These are phyloP conservation scores for Kodamaea neixiangensis DNA, from an alignment of 805 yeast genomes.

Conservation along the genomic window DNA sequence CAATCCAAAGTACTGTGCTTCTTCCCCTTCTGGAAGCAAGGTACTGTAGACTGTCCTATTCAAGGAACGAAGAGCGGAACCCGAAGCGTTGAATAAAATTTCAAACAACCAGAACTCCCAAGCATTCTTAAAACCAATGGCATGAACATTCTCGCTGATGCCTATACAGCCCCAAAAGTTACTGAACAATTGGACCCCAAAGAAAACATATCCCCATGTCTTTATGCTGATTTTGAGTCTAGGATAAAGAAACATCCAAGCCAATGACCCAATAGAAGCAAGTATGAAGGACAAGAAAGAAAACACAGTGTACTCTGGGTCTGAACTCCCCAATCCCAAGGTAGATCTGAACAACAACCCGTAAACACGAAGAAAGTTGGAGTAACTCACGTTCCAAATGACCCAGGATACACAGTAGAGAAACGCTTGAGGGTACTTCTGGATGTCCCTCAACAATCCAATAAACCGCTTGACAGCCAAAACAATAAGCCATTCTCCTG, in stretches of 20 bases:
- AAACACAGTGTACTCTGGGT: conserved; percentile 41
- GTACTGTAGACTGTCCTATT: conserved; percentile 40
- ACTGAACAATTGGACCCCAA: conserved; percentile 29
- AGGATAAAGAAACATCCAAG: conserved; percentile 40
- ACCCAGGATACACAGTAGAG: conserved; percentile 42
- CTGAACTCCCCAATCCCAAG: conserved; percentile 38
- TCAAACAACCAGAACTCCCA: conserved; percentile 48
- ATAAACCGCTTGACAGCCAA: conserved; percentile 29
- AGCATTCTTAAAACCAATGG: conserved; percentile 41
- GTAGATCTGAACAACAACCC: conserved; percentile 40
- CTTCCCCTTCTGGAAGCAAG: conserved; percentile 42
- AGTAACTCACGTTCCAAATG: conserved; percentile 39
- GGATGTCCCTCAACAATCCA: conserved; percentile 23
- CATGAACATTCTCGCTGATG: conserved; percentile 19
- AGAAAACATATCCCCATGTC: conserved; percentile 37
- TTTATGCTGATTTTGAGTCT: conserved; percentile 25
- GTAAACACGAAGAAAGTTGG: conserved; percentile 37
- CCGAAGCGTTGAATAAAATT: conserved; percentile 33
- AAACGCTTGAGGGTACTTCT: conserved; percentile 35
- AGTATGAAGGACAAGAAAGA: conserved; percentile 37
- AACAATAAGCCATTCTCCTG: conserved; percentile 24
- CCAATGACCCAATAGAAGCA: conserved; percentile 35
- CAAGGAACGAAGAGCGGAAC: conserved; percentile 38
- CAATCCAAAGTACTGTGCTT: conserved; percentile 45
- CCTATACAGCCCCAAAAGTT: conserved; percentile 23